A percentile compares a stretch with the other conserved stretches of the same genome.
phyloP scores from a whole-genome alignment of 2,329 filamentous ascomycete species.

The Seiridium unicorne region DNA sequence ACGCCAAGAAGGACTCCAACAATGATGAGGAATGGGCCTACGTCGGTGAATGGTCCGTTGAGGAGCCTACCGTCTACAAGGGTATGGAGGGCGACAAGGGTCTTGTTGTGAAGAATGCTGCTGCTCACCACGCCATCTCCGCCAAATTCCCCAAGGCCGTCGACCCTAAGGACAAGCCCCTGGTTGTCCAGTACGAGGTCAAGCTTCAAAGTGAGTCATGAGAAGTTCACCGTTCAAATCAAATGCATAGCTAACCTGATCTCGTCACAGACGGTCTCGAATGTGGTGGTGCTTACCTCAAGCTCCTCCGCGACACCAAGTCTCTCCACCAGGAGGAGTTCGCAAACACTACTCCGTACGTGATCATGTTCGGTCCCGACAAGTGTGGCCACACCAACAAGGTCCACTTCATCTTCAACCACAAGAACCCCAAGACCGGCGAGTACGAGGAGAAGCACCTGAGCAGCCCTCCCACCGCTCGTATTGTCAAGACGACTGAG shows the following conservation, averaged over 20 bases:
- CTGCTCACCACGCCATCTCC: constrained; percentile 98
- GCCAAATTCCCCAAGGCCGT: constrained; percentile 97
- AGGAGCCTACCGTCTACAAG: constrained; percentile 88
- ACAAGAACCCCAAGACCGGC: constrained; percentile 99
- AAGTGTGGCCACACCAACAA: constrained; percentile 99
- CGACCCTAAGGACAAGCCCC: constrained; percentile 94
- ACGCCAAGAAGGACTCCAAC: constrained; percentile 89
- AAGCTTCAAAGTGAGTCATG: constrained; percentile 89
- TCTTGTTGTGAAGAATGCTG: constrained; percentile 95
- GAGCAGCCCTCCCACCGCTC: constrained; percentile 75
- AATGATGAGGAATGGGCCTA: constrained; percentile 96
- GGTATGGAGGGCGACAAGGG: constrained; percentile 95
- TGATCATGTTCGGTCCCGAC: constrained; percentile 99
- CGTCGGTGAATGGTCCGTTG: constrained; percentile 92
- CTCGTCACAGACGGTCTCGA: constrained; percentile 74
- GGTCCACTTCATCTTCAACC: constrained; percentile 98
- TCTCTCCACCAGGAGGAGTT: constrained; percentile 97
- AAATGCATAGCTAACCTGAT: constrained; percentile 28
- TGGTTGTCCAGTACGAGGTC: constrained; percentile 98
- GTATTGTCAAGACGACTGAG: constrained; percentile 86
- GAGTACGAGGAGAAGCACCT: constrained; percentile 99
- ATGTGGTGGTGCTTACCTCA: constrained; percentile 98
- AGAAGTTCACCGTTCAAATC: not conserved
- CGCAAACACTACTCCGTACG: constrained; percentile 93
- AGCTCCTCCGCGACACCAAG: constrained; percentile 97